Conservation (phyloP, 257 asterid species). For the Solanum piurae region DNA sequence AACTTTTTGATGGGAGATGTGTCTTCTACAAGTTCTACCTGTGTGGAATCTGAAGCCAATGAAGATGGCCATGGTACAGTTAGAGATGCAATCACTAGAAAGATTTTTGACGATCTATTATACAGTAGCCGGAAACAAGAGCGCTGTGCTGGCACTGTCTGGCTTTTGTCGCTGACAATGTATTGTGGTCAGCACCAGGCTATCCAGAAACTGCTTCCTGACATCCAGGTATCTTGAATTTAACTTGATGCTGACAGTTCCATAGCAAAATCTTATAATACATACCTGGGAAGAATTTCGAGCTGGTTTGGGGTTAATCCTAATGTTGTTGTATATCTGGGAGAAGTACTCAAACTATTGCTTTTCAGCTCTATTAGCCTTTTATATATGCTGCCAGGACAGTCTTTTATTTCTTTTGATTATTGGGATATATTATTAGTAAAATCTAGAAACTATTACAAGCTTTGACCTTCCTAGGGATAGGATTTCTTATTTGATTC, state of each 20-base stretch:
- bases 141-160: slow-evolving; percentile 98
- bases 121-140: slow-evolving; percentile 93
- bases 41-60: slow-evolving; percentile 36
- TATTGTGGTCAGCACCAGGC: slow-evolving; percentile 78
- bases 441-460: not conserved
- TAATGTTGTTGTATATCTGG: not conserved
- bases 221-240: slow-evolving; percentile 68
- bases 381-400: not conserved
- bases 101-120: slow-evolving; percentile 81
- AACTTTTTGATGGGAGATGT: slow-evolving; percentile 86
- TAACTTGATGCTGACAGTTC: not conserved
- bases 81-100: slow-evolving; percentile 75
- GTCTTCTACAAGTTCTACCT: slow-evolving; percentile 35
- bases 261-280: not conserved
- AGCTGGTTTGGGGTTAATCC: not conserved
- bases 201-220: slow-evolving; percentile 89
- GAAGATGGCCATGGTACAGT: slow-evolving; percentile 57
- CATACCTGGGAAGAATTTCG: not conserved
- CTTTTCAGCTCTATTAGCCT: not conserved
- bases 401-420: not conserved
- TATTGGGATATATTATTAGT: not conserved
- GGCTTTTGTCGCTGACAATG: slow-evolving; percentile 85
- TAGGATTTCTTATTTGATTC: not conserved
- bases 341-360: not conserved
- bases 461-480: not conserved